A percentile compares a stretch with the other conserved stretches of the same genome.
Conservation (phyloP, 768 basidiomycete species). For the Clitopilus passeckerianus region DNA sequence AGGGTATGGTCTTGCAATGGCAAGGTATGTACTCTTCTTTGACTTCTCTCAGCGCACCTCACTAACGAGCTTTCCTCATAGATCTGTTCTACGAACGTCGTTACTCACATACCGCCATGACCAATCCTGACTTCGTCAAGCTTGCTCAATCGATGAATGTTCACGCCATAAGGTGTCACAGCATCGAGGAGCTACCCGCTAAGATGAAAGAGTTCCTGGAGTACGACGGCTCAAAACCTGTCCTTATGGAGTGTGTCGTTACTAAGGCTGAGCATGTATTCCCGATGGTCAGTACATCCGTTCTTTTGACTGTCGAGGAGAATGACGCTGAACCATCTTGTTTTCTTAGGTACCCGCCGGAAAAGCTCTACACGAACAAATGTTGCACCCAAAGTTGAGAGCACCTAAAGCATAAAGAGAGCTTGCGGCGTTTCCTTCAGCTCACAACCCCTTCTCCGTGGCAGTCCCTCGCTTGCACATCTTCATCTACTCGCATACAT, state of each 20-base stretch:
- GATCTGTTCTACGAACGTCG: conserved; percentile 96
- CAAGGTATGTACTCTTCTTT: conserved; percentile 57
- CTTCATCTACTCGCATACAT: neutral
- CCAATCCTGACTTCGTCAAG: conserved; percentile 90
- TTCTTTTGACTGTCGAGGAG: conserved; percentile 2
- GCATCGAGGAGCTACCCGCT: conserved; percentile 70
- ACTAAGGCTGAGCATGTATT: conserved; percentile 84
- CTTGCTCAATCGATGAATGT: conserved; percentile 90
- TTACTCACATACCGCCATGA: conserved; percentile 97
- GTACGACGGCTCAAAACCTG: conserved; percentile 81
- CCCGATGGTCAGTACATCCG: conserved; percentile 65
- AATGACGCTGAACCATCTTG: conserved; percentile 39
- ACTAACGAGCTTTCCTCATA: conserved; percentile 3
- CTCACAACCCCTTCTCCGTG: neutral
- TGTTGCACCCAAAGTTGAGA: conserved; percentile 56
- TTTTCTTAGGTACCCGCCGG: conserved; percentile 54
- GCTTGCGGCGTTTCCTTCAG: neutral
- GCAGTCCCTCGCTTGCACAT: neutral
- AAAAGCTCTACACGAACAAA: conserved; percentile 89
- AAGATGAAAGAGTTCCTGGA: conserved; percentile 99
- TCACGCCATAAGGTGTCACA: conserved; percentile 78
- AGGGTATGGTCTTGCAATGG: conserved; percentile 99
- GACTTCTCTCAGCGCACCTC: neutral
- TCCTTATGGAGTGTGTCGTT: conserved; percentile 88
- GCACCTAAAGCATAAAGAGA: conserved; percentile 10